A percentile compares a stretch with the other conserved stretches of the same genome.
Evolutionary conservation across 2,329 filamentous ascomycete species (phyloP).

Genomic region (Nemania bipapillata): DNA sequence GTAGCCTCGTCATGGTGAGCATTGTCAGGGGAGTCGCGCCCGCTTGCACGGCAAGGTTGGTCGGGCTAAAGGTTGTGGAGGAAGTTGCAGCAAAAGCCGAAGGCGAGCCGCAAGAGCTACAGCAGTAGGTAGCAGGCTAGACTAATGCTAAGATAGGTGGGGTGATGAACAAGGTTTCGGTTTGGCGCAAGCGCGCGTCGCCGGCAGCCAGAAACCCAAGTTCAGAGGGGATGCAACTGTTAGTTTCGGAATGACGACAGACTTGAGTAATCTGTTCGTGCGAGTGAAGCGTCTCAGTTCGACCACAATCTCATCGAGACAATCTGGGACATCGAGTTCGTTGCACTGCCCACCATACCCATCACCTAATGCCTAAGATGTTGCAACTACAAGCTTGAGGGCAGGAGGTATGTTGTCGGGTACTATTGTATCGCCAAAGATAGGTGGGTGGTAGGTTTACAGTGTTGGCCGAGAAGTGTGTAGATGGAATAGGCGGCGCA

Average conservation of each 20-base stretch:
- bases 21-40: conserved; percentile 41
- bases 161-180: conserved; percentile 2
- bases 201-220: background rate
- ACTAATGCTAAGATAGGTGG: background rate
- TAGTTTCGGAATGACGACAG: background rate
- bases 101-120: background rate
- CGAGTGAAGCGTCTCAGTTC: background rate
- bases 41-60: background rate
- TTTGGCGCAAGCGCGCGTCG: background rate
- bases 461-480: background rate
- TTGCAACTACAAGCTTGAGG: background rate
- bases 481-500: background rate
- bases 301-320: background rate
- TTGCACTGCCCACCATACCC: background rate
- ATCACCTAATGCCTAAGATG: background rate
- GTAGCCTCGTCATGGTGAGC: conserved; percentile 56
- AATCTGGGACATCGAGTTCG: background rate
- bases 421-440: background rate
- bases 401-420: background rate
- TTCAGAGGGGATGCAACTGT: background rate
- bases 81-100: conserved; percentile 3
- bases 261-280: background rate
- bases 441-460: background rate
- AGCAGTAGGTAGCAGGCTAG: no score
- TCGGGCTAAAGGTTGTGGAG: conserved; percentile 1